Conservation (phyloP, 306 rosid species). For the Nissolia schottii region DNA sequence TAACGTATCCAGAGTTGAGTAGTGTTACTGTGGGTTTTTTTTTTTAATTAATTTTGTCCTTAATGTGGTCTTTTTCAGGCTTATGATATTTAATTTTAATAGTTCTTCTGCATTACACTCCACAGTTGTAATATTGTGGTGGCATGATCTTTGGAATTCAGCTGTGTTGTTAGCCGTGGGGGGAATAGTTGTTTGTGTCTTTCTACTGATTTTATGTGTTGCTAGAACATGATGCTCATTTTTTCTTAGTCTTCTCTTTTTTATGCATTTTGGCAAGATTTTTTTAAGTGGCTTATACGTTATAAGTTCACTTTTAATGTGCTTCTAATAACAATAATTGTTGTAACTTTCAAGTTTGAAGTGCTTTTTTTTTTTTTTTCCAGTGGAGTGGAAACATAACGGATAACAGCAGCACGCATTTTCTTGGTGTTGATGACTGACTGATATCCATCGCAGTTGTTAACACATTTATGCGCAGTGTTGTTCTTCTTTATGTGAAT, state of each 20-base stretch:
- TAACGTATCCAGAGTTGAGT: too few relatives aligned
- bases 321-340: neutral
- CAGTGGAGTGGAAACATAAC: neutral
- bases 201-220: neutral
- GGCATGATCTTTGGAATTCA: too few relatives aligned
- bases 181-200: neutral
- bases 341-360: neutral
- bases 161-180: too few relatives aligned
- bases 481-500: neutral
- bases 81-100: too few relatives aligned
- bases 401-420: neutral
- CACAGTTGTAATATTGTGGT: too few relatives aligned
- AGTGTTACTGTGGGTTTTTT: too few relatives aligned
- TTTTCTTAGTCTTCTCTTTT: neutral
- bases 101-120: too few relatives aligned
- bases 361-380: neutral
- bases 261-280: neutral
- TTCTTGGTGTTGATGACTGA: neutral
- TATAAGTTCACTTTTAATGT: neutral
- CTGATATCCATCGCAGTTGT: neutral
- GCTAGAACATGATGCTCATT: neutral
- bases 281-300: neutral
- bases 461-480: neutral
- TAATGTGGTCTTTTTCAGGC: too few relatives aligned
- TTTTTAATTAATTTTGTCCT: too few relatives aligned